These are phyloP conservation scores for Aspergillus panamensis DNA, from an alignment of 495 filamentous ascomycete species.

Conservation along the genomic window DNA sequence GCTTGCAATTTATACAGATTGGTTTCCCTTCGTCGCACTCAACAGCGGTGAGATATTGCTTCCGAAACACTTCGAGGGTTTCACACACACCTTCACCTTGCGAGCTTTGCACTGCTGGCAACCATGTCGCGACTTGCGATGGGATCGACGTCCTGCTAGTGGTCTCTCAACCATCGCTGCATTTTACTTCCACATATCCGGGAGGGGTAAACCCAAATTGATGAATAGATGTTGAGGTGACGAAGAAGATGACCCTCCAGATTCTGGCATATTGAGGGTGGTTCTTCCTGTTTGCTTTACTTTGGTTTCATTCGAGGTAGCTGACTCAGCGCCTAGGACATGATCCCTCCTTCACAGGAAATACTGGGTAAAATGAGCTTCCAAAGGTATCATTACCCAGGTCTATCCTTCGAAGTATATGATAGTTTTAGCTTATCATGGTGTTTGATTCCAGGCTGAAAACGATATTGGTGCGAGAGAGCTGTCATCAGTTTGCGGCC, in stretches of 20 bases:
- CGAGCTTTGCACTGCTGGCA: constrained; percentile 10
- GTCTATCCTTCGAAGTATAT: not conserved
- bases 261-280: not conserved
- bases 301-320: not conserved
- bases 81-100: constrained; percentile 7
- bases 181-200: not conserved
- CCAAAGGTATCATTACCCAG: not conserved
- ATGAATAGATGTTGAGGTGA: not conserved
- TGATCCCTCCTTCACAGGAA: not conserved
- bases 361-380: not conserved
- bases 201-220: not conserved
- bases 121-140: constrained; percentile 8
- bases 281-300: not conserved
- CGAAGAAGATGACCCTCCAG: not conserved
- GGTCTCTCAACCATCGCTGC: constrained; percentile 5
- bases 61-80: not conserved
- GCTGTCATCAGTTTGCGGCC: no score
- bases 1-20: constrained; percentile 2
- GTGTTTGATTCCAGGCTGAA: no score
- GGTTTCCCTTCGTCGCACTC: constrained; percentile 7
- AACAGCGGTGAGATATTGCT: not conserved
- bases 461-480: no score
- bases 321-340: not conserved
- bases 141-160: constrained; percentile 1
- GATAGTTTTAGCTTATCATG: no score